Conservation (phyloP, 495 filamentous ascomycete species). For the Hyaloscypha finlandica region DNA sequence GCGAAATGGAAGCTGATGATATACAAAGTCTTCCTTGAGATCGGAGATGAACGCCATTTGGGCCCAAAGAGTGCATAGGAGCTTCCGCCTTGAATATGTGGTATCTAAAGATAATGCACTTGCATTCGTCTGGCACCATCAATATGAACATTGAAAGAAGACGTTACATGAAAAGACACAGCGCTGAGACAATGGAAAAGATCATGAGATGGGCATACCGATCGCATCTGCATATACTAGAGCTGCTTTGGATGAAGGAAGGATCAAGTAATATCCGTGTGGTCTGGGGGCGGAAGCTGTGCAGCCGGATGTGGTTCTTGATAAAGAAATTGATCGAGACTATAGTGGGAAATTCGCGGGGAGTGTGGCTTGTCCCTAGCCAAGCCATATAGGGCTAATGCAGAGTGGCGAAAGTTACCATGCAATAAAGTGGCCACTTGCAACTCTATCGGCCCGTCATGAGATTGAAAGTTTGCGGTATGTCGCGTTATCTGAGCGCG, state of each 20-base stretch:
- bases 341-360: not conserved
- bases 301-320: not conserved
- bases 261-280: not conserved
- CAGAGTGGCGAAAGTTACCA: not conserved
- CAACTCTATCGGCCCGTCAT: not conserved
- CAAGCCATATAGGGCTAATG: not conserved
- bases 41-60: slow-evolving; percentile 10
- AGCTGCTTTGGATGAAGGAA: slow-evolving; percentile 6
- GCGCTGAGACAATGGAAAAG: too few relatives aligned
- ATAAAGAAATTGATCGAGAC: not conserved
- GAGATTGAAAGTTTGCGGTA: not conserved
- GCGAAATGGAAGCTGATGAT: slow-evolving; percentile 20
- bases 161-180: slow-evolving; percentile 32
- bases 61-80: slow-evolving; percentile 5
- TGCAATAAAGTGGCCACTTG: not conserved
- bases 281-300: not conserved
- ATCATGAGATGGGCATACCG: too few relatives aligned
- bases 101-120: not conserved
- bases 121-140: not conserved
- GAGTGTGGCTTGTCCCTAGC: too few relatives aligned
- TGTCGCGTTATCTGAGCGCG: not conserved
- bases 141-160: slow-evolving; percentile 25
- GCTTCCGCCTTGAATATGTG: not conserved
- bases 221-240: not conserved
- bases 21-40: slow-evolving; percentile 25